Evolutionary conservation across 805 yeast genomes (phyloP).

Genomic region (Teunomyces kruisii): DNA sequence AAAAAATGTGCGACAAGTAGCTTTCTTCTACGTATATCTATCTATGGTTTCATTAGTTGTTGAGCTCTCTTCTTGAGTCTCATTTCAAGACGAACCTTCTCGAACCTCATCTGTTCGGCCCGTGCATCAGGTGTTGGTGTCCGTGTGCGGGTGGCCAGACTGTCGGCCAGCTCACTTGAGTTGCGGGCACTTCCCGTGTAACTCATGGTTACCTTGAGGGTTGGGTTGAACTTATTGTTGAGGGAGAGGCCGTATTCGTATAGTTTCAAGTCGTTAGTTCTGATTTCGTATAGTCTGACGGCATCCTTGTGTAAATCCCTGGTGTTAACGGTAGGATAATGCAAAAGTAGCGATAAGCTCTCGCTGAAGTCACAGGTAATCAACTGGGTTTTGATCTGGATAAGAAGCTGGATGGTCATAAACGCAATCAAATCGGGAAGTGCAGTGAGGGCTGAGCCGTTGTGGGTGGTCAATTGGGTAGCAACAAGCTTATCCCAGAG

Average conservation of each 20-base stretch:
- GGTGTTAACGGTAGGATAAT: conserved; percentile 42
- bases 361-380: conserved; percentile 54
- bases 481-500: conserved; percentile 53
- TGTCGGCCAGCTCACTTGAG: conserved; percentile 19
- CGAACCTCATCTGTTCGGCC: conserved; percentile 43
- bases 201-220: conserved; percentile 28
- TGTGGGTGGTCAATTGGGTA: conserved; percentile 10
- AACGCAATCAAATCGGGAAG: conserved; percentile 41
- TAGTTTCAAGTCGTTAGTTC: conserved; percentile 36
- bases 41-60: conserved; percentile 11
- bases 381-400: conserved; percentile 44
- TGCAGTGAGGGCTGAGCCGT: conserved; percentile 14
- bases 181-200: conserved; percentile 16
- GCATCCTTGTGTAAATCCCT: conserved; percentile 34
- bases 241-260: conserved; percentile 41
- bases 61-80: conserved; percentile 44
- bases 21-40: neutral
- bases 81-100: conserved; percentile 46
- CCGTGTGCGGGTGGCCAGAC: conserved; percentile 3
- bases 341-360: conserved; percentile 47
- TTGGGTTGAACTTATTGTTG: conserved; percentile 40
- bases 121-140: conserved; percentile 16
- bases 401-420: conserved; percentile 41
- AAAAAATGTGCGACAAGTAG: no score
- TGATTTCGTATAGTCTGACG: conserved; percentile 27